phyloP scores from a whole-genome alignment of 768 basidiomycete genomes.

The Dendrothele bispora region DNA sequence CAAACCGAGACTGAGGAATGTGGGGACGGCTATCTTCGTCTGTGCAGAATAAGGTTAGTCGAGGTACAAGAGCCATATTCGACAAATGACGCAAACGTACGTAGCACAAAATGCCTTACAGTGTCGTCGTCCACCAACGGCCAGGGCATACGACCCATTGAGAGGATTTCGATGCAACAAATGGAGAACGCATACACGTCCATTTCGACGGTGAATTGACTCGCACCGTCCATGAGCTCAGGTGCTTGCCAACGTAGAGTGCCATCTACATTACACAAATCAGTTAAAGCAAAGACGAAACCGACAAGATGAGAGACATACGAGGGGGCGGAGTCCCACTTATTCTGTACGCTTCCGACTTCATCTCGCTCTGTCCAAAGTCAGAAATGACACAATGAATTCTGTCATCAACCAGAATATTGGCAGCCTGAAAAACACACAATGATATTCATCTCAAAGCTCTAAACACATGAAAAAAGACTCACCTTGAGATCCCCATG shows the following conservation, averaged over 20 bases:
- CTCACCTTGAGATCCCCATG: conserved; percentile 83
- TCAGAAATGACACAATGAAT: conserved; percentile 74
- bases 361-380: conserved; percentile 83
- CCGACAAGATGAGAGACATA: conserved; percentile 27
- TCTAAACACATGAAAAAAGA: conserved; percentile 2
- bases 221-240: conserved; percentile 54
- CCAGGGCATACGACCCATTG: conserved; percentile 65
- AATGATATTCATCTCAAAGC: not conserved
- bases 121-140: conserved; percentile 46
- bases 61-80: conserved; percentile 7
- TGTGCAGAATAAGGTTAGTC: conserved; percentile 20
- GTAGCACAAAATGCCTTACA: conserved; percentile 50
- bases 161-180: conserved; percentile 61
- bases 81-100: conserved; percentile 32
- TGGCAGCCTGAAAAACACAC: conserved; percentile 49
- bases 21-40: conserved; percentile 52
- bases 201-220: conserved; percentile 47
- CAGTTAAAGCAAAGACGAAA: conserved; percentile 1
- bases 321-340: conserved; percentile 50
- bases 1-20: conserved; percentile 39
- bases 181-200: conserved; percentile 76
- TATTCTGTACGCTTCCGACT: conserved; percentile 63
- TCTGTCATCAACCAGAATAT: conserved; percentile 72
- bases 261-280: conserved; percentile 40
- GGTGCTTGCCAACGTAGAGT: conserved; percentile 74